phyloP scores from a whole-genome alignment of 495 filamentous ascomycete genomes.

The Apodospora peruviana region DNA sequence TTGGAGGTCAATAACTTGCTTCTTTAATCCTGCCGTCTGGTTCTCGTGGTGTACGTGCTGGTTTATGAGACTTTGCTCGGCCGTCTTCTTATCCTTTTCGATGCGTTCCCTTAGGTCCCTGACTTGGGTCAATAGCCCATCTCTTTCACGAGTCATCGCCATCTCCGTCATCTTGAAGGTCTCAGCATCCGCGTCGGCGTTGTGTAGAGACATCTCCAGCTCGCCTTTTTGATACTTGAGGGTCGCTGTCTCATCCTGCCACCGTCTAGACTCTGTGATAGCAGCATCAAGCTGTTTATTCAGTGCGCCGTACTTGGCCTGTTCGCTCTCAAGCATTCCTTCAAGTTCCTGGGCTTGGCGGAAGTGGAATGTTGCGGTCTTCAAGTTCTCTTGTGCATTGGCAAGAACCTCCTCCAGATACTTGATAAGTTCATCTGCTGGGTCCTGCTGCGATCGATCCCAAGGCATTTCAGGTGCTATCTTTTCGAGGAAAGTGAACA shows the following conservation, averaged over 20 bases:
- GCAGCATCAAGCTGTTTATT: background rate
- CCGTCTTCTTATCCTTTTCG: background rate
- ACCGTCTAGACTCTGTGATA: background rate
- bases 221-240: no score
- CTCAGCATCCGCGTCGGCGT: no score
- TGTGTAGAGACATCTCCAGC: no score
- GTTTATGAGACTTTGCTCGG: background rate
- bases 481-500: background rate
- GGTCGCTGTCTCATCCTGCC: no score
- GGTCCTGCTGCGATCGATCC: background rate
- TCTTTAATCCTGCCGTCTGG: background rate
- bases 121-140: background rate
- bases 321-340: no score
- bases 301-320: background rate
- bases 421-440: background rate
- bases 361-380: no score
- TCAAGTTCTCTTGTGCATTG: background rate
- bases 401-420: background rate
- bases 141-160: background rate
- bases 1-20: background rate
- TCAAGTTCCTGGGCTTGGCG: no score
- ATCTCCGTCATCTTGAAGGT: no score
- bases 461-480: background rate
- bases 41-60: background rate
- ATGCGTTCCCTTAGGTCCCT: background rate